These are phyloP conservation scores for Lindgomyces ingoldianus DNA, from an alignment of 495 filamentous ascomycete species.

Conservation along the genomic window DNA sequence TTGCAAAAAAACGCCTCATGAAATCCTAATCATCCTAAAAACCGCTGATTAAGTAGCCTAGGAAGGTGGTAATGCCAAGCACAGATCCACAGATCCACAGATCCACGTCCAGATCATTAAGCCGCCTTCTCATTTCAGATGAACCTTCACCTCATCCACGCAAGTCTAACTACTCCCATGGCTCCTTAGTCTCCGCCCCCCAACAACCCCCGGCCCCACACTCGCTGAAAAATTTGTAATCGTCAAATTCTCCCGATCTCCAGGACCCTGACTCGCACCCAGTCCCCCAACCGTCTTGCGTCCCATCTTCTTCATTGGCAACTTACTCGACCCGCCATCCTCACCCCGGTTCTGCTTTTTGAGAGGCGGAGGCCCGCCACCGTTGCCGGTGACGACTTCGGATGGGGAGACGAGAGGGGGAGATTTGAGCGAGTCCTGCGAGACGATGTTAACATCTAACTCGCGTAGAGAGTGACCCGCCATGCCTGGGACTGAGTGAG, in stretches of 20 bases:
- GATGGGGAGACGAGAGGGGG: conserved; percentile 27
- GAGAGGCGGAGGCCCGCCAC: conserved; percentile 26
- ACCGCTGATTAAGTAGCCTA: no score
- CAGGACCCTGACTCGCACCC: conserved; percentile 15
- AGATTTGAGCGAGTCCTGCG: conserved; percentile 28
- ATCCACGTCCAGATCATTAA: no score
- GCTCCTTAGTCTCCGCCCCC: conserved; percentile 41
- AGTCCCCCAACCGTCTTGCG: conserved; percentile 40
- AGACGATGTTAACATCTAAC: conserved; percentile 45
- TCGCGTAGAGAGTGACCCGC: conserved; percentile 39
- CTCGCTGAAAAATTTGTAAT: conserved; percentile 34
- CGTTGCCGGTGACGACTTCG: neutral
- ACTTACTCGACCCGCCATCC: conserved; percentile 28
- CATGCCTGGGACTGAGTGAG: conserved; percentile 20
- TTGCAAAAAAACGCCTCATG: no score
- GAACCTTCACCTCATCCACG: no score
- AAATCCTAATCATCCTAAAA: no score
- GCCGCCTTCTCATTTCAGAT: no score
- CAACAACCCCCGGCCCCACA: conserved; percentile 31
- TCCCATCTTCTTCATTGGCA: conserved; percentile 43
- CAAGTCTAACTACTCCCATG: conserved; percentile 28
- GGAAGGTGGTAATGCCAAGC: no score
- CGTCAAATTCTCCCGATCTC: conserved; percentile 38
- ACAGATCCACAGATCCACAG: no score
- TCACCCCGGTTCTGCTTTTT: conserved; percentile 39